A percentile compares a stretch with the other conserved stretches of the same genome.
Conservation (phyloP, 768 basidiomycete species). For the Psilocybe cyanescens region DNA sequence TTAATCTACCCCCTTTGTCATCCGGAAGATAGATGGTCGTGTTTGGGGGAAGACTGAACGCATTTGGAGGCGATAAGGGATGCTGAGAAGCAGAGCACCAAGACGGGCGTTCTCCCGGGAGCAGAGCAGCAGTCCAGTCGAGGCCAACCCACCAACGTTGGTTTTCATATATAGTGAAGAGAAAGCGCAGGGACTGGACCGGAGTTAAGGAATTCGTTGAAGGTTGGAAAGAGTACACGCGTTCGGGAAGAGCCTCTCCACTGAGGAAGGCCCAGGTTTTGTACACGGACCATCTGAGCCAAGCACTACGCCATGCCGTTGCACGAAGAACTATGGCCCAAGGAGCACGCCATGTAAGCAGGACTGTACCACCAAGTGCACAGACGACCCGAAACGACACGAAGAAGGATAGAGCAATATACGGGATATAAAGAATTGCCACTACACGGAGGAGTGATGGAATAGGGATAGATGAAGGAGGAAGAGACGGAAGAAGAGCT, state of each 20-base stretch:
- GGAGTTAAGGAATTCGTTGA: slow-evolving; percentile 32
- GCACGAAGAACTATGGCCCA: slow-evolving; percentile 62
- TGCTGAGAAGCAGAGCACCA: slow-evolving; percentile 71
- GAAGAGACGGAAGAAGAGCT: slow-evolving; percentile 51
- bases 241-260: slow-evolving; percentile 55
- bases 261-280: slow-evolving; percentile 53
- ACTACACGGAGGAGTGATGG: slow-evolving; percentile 56
- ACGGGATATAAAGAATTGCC: slow-evolving; percentile 63
- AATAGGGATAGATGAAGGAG: slow-evolving; percentile 32
- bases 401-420: slow-evolving; percentile 64
- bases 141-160: slow-evolving; percentile 98
- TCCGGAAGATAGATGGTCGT: slow-evolving; percentile 60
- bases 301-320: slow-evolving; percentile 65
- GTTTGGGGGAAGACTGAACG: slow-evolving; percentile 68
- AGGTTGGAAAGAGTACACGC: slow-evolving; percentile 37
- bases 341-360: slow-evolving; percentile 68
- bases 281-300: slow-evolving; percentile 68
- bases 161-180: slow-evolving; percentile 92
- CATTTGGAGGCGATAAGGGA: slow-evolving; percentile 71
- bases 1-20: slow-evolving; percentile 52
- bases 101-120: slow-evolving; percentile 88
- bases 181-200: slow-evolving; percentile 65
- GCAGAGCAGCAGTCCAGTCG: slow-evolving; percentile 92
- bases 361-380: slow-evolving; percentile 58
- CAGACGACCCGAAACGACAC: slow-evolving; percentile 66